Conservation (phyloP, 176 grass and related monocot genomes). For the Musa schizocarpa region DNA sequence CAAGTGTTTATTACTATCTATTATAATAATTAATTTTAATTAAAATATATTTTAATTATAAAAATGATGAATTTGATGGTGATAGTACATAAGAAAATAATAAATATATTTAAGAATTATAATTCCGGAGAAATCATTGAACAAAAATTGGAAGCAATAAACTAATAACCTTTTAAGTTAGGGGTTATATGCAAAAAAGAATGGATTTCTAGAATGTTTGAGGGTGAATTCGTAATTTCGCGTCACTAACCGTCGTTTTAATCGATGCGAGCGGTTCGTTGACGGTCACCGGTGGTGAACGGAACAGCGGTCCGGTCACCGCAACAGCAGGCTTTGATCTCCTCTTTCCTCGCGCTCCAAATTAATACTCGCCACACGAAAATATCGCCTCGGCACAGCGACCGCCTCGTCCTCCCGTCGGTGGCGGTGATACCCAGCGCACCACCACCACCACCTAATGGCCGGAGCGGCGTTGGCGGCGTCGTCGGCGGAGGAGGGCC, state of each 20-base stretch:
- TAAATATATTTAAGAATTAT: too few species aligned
- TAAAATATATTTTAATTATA: too few species aligned
- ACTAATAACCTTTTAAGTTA: not conserved
- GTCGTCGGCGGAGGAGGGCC: slow-evolving; percentile 9
- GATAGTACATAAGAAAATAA: too few species aligned
- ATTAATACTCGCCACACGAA: not conserved
- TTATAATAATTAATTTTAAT: too few species aligned
- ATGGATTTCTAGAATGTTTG: not conserved
- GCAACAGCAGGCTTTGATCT: not conserved
- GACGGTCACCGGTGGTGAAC: slow-evolving; percentile 5
- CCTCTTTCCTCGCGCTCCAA: not conserved
- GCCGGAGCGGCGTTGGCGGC: not conserved
- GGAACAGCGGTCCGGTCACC: slow-evolving; percentile 1
- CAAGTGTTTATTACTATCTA: too few species aligned
- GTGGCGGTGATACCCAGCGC: not conserved
- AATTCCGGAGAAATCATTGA: too few species aligned
- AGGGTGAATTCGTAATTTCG: not conserved
- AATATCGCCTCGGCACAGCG: not conserved
- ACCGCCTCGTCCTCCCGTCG: not conserved
- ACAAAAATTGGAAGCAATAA: too few species aligned
- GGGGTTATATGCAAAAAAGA: not conserved
- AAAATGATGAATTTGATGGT: too few species aligned
- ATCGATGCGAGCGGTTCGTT: not conserved
- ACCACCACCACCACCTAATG: not conserved
- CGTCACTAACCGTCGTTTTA: not conserved